These are phyloP conservation scores for Phaeophleospora eucalypticola DNA, from an alignment of 2,329 filamentous ascomycete genomes.

Conservation along the genomic window DNA sequence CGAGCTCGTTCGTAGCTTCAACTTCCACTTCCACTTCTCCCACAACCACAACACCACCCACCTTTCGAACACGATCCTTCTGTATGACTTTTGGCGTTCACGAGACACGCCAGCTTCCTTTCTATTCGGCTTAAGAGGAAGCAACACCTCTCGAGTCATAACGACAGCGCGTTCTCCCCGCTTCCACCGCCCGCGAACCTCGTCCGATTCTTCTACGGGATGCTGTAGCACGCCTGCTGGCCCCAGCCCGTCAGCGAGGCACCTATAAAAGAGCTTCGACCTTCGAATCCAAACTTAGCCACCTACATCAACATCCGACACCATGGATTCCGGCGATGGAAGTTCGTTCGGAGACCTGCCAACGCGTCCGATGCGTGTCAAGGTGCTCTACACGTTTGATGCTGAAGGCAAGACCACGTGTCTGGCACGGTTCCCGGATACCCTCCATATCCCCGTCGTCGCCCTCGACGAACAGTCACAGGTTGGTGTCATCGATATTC, in stretches of 20 bases:
- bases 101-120: background rate
- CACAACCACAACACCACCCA: background rate
- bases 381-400: conserved; percentile 96
- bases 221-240: conserved; percentile 27
- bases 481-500: conserved; percentile 84
- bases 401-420: conserved; percentile 83
- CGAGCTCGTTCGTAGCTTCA: background rate
- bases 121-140: background rate
- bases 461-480: conserved; percentile 72
- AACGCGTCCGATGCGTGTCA: conserved; percentile 60
- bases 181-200: background rate
- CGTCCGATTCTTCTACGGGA: conserved; percentile 15
- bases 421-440: conserved; percentile 77
- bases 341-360: conserved; percentile 32
- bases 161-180: background rate
- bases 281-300: conserved; percentile 13
- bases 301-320: conserved; percentile 22
- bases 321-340: conserved; percentile 24
- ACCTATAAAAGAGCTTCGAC: conserved; percentile 12
- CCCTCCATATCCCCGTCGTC: conserved; percentile 74
- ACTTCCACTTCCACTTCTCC: background rate
- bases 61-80: background rate
- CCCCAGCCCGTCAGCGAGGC: conserved; percentile 23
- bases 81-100: background rate
- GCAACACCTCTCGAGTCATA: background rate